Conservation (phyloP, 805 yeast species). For the Candida khao-thaluensis region DNA sequence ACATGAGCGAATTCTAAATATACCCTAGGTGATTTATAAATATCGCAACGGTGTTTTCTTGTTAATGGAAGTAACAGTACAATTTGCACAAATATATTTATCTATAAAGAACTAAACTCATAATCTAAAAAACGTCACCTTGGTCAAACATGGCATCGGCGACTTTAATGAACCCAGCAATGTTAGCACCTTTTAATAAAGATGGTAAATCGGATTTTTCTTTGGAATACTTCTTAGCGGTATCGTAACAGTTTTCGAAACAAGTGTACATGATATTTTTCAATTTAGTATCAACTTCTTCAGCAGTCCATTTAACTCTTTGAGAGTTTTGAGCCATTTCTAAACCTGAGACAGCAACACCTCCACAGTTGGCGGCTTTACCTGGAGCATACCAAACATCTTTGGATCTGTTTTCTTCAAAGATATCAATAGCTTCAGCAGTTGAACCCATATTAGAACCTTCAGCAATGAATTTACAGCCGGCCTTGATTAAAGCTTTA, state of each 20-base stretch:
- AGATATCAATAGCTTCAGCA: conserved; percentile 92
- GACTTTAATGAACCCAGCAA: conserved; percentile 98
- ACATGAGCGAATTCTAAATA: neutral
- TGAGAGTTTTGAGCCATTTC: conserved; percentile 99
- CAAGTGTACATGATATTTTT: conserved; percentile 91
- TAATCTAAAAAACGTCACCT: conserved; percentile 63
- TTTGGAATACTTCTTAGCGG: conserved; percentile 76
- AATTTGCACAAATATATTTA: no score
- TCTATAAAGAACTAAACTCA: conserved; percentile 3
- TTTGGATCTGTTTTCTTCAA: conserved; percentile 75
- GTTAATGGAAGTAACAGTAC: conserved; percentile 1
- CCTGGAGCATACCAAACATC: conserved; percentile 98
- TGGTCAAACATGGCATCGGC: conserved; percentile 98
- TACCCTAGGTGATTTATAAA: neutral
- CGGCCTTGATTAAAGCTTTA: conserved; percentile 86
- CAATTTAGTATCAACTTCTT: conserved; percentile 88
- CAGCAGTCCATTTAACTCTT: conserved; percentile 85
- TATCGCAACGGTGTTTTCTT: neutral
- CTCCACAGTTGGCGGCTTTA: conserved; percentile 99
- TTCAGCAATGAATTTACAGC: conserved; percentile 92
- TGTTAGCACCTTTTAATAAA: conserved; percentile 96
- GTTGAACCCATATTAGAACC: conserved; percentile 99
- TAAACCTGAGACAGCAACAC: conserved; percentile 97
- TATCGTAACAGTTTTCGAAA: conserved; percentile 88
- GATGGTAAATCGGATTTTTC: conserved; percentile 80